These are phyloP conservation scores for Syzygium malaccense DNA, from an alignment of 441 rosid genomes.

Conservation along the genomic window DNA sequence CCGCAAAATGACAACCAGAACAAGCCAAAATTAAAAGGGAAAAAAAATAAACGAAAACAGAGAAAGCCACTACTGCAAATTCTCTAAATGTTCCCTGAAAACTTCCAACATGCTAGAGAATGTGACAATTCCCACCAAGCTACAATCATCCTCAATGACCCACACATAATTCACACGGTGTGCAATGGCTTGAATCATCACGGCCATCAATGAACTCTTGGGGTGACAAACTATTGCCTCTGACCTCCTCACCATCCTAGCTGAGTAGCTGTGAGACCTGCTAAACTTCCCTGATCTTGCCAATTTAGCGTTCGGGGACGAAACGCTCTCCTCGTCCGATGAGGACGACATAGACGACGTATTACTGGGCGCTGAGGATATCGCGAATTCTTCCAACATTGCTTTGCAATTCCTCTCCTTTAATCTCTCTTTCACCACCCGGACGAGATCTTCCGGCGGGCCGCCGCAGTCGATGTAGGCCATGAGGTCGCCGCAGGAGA, in stretches of 20 bases:
- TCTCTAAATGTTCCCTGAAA: conserved; percentile 55
- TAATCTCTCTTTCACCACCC: conserved; percentile 46
- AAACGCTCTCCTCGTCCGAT: conserved; percentile 57
- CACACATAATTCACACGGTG: conserved; percentile 84
- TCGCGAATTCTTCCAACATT: conserved; percentile 39
- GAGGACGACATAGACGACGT: conserved; percentile 22
- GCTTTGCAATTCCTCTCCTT: conserved; percentile 44
- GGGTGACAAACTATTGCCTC: conserved; percentile 82
- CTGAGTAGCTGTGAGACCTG: conserved; percentile 65
- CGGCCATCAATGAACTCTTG: conserved; percentile 85
- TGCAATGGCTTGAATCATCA: conserved; percentile 86
- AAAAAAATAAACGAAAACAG: neutral
- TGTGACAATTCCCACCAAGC: conserved; percentile 79
- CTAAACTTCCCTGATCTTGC: conserved; percentile 24
- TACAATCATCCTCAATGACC: conserved; percentile 69
- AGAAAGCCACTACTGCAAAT: neutral
- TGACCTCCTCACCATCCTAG: conserved; percentile 71
- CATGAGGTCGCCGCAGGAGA: conserved; percentile 76
- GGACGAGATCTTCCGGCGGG: conserved; percentile 69
- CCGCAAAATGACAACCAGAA: neutral
- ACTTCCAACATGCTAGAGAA: conserved; percentile 57
- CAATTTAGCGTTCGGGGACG: conserved; percentile 5
- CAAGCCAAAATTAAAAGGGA: neutral
- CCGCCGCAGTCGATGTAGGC: conserved; percentile 91
- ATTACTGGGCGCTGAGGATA: conserved; percentile 8